phyloP scores from a whole-genome alignment of 2,329 filamentous ascomycete species.

The Alternaria sp. region DNA sequence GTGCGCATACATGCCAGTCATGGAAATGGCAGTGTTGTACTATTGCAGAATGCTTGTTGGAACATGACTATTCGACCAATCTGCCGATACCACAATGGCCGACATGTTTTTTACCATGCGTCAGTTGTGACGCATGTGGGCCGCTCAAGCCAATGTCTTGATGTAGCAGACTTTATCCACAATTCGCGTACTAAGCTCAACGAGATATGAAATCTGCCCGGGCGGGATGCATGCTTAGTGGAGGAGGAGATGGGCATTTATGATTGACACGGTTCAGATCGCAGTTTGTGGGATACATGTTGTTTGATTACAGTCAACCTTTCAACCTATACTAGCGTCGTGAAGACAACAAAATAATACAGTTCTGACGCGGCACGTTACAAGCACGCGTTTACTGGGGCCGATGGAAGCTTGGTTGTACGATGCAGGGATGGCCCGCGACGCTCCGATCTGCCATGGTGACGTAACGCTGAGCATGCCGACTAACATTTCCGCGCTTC shows the following conservation, averaged over 20 bases:
- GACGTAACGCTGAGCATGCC: slow-evolving; percentile 26
- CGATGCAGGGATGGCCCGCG: slow-evolving; percentile 7
- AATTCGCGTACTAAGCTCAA: neutral
- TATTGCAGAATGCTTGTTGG: neutral
- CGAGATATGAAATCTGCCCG: neutral
- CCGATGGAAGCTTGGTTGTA: slow-evolving; percentile 23
- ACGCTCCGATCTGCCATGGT: slow-evolving; percentile 10
- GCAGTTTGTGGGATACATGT: neutral
- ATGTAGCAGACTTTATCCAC: neutral
- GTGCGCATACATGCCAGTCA: slow-evolving; percentile 21
- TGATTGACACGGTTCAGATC: neutral
- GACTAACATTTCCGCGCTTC: slow-evolving; percentile 28
- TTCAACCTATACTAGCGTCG: neutral
- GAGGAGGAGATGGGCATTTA: neutral
- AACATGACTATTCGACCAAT: neutral
- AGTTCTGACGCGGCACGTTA: neutral
- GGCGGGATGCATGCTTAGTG: neutral
- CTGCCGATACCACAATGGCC: neutral
- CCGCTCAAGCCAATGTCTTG: neutral
- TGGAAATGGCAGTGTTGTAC: slow-evolving; percentile 23
- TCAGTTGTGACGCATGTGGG: neutral
- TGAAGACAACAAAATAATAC: neutral
- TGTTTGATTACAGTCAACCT: neutral
- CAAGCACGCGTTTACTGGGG: neutral
- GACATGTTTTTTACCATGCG: neutral